A percentile compares a stretch with the other conserved stretches of the same genome.
These are phyloP conservation scores for Osmozyma mogii DNA, from an alignment of 805 yeast genomes.

Conservation along the genomic window DNA sequence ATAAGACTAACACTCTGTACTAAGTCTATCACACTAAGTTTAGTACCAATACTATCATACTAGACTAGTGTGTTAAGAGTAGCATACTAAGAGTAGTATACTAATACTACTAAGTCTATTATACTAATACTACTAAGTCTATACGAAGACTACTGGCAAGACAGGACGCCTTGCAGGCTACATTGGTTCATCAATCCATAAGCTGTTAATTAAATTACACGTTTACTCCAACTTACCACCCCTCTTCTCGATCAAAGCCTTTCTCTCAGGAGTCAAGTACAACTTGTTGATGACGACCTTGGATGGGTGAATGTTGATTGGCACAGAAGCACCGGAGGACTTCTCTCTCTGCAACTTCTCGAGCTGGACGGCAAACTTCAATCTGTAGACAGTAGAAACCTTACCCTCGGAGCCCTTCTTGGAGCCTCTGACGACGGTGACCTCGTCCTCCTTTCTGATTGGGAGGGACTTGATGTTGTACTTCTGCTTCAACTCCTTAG, in stretches of 20 bases:
- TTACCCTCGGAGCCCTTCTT: slow-evolving; percentile 99
- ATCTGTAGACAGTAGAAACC: slow-evolving; percentile 96
- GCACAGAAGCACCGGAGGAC: slow-evolving; percentile 95
- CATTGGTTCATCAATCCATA: no score
- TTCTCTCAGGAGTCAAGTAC: slow-evolving; percentile 98
- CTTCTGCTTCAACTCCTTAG: slow-evolving; percentile 97
- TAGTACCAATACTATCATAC: no score
- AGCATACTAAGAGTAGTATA: no score
- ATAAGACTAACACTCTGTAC: no score
- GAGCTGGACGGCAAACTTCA: slow-evolving; percentile 92
- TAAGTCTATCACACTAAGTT: no score
- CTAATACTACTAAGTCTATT: no score
- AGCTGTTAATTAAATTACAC: slow-evolving; percentile 16
- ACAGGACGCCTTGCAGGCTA: no score
- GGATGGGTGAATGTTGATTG: slow-evolving; percentile 96
- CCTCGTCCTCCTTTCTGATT: slow-evolving; percentile 96
- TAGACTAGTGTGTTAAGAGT: no score
- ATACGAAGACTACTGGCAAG: no score
- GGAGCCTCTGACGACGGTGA: slow-evolving; percentile 94
- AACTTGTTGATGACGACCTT: slow-evolving; percentile 98
- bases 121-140: no score
- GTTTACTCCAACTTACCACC: slow-evolving; percentile 93
- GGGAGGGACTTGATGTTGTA: slow-evolving; percentile 95
- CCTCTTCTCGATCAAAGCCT: slow-evolving; percentile 94
- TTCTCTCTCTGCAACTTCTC: slow-evolving; percentile 97